Percentiles rank a stretch among this genome's conserved stretches.
These are phyloP conservation scores for Komagataella populi DNA, from an alignment of 805 yeast species.

Conservation along the genomic window DNA sequence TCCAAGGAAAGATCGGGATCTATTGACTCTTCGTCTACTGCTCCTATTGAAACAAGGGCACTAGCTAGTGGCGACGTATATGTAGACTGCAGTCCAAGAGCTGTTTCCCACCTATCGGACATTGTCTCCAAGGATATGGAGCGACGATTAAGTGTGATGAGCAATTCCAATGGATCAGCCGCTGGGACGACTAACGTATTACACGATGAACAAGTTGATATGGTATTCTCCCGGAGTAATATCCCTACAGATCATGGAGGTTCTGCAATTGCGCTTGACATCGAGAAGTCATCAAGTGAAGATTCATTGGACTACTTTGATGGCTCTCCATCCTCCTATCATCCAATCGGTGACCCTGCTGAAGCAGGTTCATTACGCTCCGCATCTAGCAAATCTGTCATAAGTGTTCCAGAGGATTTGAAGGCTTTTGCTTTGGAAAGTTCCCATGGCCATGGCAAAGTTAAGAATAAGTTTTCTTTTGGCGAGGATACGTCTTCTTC, in stretches of 20 bases:
- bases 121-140: constrained; percentile 4
- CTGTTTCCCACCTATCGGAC: constrained; percentile 9
- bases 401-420: not conserved
- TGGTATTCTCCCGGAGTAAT: not conserved
- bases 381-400: not conserved
- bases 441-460: not conserved
- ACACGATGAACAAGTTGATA: not conserved
- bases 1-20: constrained; percentile 19
- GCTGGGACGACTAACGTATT: constrained; percentile 3
- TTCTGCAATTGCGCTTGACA: not conserved
- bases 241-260: not conserved
- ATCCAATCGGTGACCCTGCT: not conserved
- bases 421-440: not conserved
- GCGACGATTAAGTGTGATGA: not conserved
- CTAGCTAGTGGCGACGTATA: constrained; percentile 9
- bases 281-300: not conserved
- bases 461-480: not conserved
- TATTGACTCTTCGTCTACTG: constrained; percentile 8
- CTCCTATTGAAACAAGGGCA: constrained; percentile 9
- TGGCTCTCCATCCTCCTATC: not conserved
- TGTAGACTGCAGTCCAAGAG: constrained; percentile 7
- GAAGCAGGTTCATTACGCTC: not conserved
- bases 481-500: not conserved
- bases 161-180: not conserved
- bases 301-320: not conserved